phyloP scores from a whole-genome alignment of 2,329 filamentous ascomycete species.

The Didymella pomorum region DNA sequence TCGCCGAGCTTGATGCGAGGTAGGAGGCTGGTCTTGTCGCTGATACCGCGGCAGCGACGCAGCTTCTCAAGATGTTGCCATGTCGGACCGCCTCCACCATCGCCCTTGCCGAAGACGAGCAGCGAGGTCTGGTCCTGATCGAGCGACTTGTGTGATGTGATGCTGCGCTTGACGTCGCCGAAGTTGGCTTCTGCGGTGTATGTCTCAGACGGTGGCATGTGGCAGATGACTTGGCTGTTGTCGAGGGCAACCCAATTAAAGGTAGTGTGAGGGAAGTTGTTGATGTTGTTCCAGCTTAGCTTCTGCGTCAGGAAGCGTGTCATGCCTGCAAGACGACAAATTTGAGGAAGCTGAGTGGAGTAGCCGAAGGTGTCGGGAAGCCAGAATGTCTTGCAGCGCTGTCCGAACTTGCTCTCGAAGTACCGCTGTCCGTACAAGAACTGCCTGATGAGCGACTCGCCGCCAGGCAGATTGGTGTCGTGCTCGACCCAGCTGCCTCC shows the following conservation, averaged over 20 bases:
- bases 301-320: slow-evolving; percentile 97
- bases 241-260: slow-evolving; percentile 99
- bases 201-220: slow-evolving; percentile 95
- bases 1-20: slow-evolving; percentile 88
- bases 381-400: slow-evolving; percentile 92
- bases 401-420: slow-evolving; percentile 91
- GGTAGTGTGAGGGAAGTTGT: slow-evolving; percentile 97
- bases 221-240: slow-evolving; percentile 94
- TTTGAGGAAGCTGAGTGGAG: slow-evolving; percentile 90
- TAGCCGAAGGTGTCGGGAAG: slow-evolving; percentile 98
- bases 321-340: slow-evolving; percentile 96
- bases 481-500: slow-evolving; percentile 99
- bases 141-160: slow-evolving; percentile 93
- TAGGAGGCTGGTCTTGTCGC: slow-evolving; percentile 82
- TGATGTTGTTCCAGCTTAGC: slow-evolving; percentile 99
- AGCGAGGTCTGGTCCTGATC: slow-evolving; percentile 91
- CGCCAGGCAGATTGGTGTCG: slow-evolving; percentile 96
- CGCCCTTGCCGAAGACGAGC: slow-evolving; percentile 94
- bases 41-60: slow-evolving; percentile 87
- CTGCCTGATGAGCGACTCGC: slow-evolving; percentile 91
- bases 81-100: slow-evolving; percentile 93
- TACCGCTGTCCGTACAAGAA: slow-evolving; percentile 96
- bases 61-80: slow-evolving; percentile 96
- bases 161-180: slow-evolving; percentile 88
- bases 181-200: slow-evolving; percentile 96